A percentile compares a stretch with the other conserved stretches of the same genome.
Evolutionary conservation across 208 protist genomes (phyloP).

Genomic region (Phytomonas francai): DNA sequence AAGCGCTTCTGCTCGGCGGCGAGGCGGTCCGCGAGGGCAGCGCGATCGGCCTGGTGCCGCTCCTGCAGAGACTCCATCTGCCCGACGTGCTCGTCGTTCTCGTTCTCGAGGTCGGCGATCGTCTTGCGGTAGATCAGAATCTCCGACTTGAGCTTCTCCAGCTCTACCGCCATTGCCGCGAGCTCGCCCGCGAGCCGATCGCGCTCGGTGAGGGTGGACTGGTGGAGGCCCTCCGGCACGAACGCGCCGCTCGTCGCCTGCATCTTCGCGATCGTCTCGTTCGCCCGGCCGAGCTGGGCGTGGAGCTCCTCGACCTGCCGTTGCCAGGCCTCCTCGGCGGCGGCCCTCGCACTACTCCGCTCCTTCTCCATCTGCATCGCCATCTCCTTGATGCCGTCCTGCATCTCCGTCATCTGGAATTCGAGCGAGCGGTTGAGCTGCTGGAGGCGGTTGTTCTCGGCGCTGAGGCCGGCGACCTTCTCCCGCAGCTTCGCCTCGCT

Average conservation of each 20-base stretch:
- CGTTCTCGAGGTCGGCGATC: conserved; percentile 66
- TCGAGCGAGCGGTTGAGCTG: conserved; percentile 66
- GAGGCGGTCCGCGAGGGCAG: conserved; percentile 31
- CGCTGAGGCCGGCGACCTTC: conserved; percentile 23
- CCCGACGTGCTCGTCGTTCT: conserved; percentile 78
- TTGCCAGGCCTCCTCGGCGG: conserved; percentile 37
- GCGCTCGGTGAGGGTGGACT: conserved; percentile 41
- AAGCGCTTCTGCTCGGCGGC: conserved; percentile 36
- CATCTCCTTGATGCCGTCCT: conserved; percentile 81
- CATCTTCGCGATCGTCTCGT: conserved; percentile 2
- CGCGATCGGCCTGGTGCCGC: conserved; percentile 43
- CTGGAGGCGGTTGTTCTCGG: conserved; percentile 56
- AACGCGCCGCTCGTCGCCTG: conserved; percentile 25
- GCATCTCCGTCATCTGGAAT: conserved; percentile 75
- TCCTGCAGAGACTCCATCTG: conserved; percentile 73
- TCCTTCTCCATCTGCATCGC: conserved; percentile 69
- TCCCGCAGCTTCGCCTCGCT: conserved; percentile 63
- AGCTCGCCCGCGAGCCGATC: conserved; percentile 39
- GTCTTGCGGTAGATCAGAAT: conserved; percentile 83
- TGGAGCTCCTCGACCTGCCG: conserved; percentile 39
- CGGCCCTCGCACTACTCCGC: conserved; percentile 23
- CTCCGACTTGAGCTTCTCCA: conserved; percentile 82
- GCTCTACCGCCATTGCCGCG: conserved; percentile 32
- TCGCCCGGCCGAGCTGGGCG: conserved; percentile 34
- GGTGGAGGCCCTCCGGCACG: conserved; percentile 64